Base-by-base conservation (phyloP, 176 grass and related monocot genomes). In the Cenchrus americanus region DNA sequence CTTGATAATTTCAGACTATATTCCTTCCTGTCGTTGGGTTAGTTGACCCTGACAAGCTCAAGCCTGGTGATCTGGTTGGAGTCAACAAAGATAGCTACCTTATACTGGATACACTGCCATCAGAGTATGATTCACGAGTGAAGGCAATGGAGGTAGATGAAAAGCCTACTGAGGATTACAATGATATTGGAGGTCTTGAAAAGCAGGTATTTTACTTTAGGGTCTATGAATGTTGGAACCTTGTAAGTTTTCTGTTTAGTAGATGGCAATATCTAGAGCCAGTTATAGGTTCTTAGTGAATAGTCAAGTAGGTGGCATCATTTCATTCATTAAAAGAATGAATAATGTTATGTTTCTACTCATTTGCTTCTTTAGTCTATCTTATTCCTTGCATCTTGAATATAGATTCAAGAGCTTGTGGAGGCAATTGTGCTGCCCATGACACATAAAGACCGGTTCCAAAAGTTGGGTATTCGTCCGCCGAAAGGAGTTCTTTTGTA, bases 131-230 rank as follows among this genome's bases (percentile, higher is more conserved):
- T 65, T 97, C 94, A 9, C 83, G 90, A 41, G 92, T 92, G 13
- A 97, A 97, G 88, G 92, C 86, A 72, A 94, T 97, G 94, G 92
- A 97, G 75, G 92, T 92, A 34, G 90, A 97, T 87, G 94, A 97
- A 87, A 97, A 97, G 62, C 94, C 94, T 24, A 97, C 88, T 0
- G 90, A 97, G 84, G 92, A 94, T 84, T 97, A 97, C 82, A 97
- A 94, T 91, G 92, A 97, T 60, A 91, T 97, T 58, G 94, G 94
- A 66, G 94, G 94, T 40, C 94, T 94, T 71, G 94, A 97, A 52
- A 94, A 97, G 67, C 84, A 97, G 92, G 94, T 97, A 88, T 50
- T 63, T 52, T 80, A 53, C 18, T 76, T 6, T 46, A 37, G 34
- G 34, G 34, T 37, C 34, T 37, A 14, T 47, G 68, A 24, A 24